Evolutionary conservation across 2,329 filamentous ascomycete genomes (phyloP).

Genomic region (Hypoxylon sp.): DNA sequence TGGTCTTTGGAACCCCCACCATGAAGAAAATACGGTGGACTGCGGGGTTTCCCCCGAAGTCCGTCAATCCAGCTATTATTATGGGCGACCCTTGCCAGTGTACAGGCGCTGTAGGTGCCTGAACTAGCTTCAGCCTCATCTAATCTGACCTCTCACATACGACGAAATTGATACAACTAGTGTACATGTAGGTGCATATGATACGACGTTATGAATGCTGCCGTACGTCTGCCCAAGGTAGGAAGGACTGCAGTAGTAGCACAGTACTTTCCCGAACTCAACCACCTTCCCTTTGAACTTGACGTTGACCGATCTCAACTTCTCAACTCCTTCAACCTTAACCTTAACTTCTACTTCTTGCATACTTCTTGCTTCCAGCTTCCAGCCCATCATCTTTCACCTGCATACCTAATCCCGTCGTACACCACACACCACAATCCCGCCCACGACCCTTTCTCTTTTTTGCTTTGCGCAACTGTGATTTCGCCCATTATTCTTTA

Average conservation of each 20-base stretch:
- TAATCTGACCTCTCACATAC: constrained; percentile 22
- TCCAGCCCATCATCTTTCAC: not conserved
- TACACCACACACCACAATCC: not conserved
- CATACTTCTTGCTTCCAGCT: not conserved
- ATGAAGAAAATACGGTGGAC: not conserved
- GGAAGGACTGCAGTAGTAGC: constrained; percentile 6
- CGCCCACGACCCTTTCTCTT: not conserved
- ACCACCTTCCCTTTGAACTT: not conserved
- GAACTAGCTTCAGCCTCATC: constrained; percentile 39
- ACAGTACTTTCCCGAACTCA: constrained; percentile 17
- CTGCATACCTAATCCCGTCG: constrained; percentile 2
- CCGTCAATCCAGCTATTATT: constrained; percentile 11
- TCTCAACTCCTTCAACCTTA: constrained; percentile 2
- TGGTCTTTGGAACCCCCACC: no score
- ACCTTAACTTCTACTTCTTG: constrained; percentile 4
- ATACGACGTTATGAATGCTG: constrained; percentile 27
- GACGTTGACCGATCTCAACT: constrained; percentile 13
- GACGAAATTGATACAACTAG: not conserved
- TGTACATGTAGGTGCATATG: constrained; percentile 8
- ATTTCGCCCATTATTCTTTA: constrained; percentile 9
- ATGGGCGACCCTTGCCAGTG: not conserved
- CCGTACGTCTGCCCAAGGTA: constrained; percentile 20
- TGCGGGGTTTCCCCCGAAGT: constrained; percentile 26
- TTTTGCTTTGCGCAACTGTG: constrained; percentile 1
- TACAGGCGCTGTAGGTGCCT: constrained; percentile 18